phyloP scores from a whole-genome alignment of 306 rosid genomes.

The Delonix regia region DNA sequence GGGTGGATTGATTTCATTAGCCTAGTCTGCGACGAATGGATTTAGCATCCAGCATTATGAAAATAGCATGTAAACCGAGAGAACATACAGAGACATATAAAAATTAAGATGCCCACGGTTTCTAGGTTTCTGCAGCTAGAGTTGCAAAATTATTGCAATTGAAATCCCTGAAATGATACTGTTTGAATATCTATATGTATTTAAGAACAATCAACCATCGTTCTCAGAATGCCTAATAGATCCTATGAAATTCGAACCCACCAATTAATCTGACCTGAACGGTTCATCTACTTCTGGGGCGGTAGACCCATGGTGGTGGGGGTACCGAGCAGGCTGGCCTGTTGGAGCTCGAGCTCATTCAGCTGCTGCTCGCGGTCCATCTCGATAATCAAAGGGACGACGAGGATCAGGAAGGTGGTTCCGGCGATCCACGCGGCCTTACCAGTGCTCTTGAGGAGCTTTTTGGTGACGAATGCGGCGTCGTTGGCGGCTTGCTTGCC shows the following conservation, averaged over 20 bases:
- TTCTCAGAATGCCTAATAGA: not conserved
- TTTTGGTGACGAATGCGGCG: conserved; percentile 59
- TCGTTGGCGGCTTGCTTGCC: conserved; percentile 69
- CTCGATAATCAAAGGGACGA: conserved; percentile 83
- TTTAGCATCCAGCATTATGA: not conserved
- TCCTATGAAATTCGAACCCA: not conserved
- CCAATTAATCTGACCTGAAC: conserved; percentile 4
- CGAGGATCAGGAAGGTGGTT: conserved; percentile 75
- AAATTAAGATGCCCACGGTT: not conserved
- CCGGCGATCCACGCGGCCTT: conserved; percentile 97
- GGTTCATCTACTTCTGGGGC: conserved; percentile 47
- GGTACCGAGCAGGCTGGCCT: conserved; percentile 87
- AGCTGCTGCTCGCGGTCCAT: conserved; percentile 97
- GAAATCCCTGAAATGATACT: conserved; percentile 35
- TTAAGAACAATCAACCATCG: not conserved
- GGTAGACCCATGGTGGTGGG: conserved; percentile 31
- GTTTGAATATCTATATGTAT: not conserved
- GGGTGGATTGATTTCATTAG: too few species aligned
- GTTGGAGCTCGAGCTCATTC: conserved; percentile 88
- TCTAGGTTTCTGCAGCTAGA: conserved; percentile 10
- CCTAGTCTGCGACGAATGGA: not conserved
- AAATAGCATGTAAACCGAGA: not conserved
- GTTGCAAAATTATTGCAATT: conserved; percentile 18
- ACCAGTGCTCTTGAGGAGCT: conserved; percentile 85
- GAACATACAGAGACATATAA: conserved; percentile 13